Evolutionary conservation across 768 basidiomycete species (phyloP).

Genomic region (Termitomyces sp.): DNA sequence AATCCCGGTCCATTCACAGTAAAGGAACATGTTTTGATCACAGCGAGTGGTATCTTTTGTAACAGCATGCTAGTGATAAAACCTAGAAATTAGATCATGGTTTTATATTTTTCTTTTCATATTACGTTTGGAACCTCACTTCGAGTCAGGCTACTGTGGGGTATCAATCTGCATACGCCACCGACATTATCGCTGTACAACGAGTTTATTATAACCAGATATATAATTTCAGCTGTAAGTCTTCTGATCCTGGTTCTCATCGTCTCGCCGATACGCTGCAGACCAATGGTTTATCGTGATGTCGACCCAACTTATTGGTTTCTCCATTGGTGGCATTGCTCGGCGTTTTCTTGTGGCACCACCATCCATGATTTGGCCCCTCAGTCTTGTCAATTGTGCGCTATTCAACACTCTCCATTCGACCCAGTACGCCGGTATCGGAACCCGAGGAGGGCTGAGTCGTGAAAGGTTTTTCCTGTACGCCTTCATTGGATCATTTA

Average conservation of each 20-base stretch:
- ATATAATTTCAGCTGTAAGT: slow-evolving; percentile 56
- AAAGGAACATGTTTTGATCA: slow-evolving; percentile 70
- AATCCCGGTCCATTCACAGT: slow-evolving; percentile 78
- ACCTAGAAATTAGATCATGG: slow-evolving; percentile 30
- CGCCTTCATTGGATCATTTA: slow-evolving; percentile 50
- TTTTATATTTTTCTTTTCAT: slow-evolving; percentile 24
- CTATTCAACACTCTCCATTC: slow-evolving; percentile 77
- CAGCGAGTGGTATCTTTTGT: slow-evolving; percentile 28
- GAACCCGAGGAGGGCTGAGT: slow-evolving; percentile 55
- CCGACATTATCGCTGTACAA: slow-evolving; percentile 69
- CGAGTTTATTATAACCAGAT: slow-evolving; percentile 60
- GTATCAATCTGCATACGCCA: slow-evolving; percentile 62
- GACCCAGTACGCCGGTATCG: slow-evolving; percentile 60
- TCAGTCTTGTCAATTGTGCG: slow-evolving; percentile 67
- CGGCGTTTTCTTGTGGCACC: slow-evolving; percentile 74
- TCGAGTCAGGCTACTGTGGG: slow-evolving; percentile 53
- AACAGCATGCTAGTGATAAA: not conserved
- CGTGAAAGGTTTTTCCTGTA: slow-evolving; percentile 71
- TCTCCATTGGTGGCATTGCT: slow-evolving; percentile 71
- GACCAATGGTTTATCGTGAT: slow-evolving; percentile 75
- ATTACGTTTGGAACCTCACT: not conserved
- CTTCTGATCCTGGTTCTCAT: not conserved
- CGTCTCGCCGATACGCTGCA: slow-evolving; percentile 15
- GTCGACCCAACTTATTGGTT: slow-evolving; percentile 68
- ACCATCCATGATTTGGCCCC: slow-evolving; percentile 64